phyloP scores from a whole-genome alignment of 352 stramenopile species.

The Globisporangium sylvaticum region DNA sequence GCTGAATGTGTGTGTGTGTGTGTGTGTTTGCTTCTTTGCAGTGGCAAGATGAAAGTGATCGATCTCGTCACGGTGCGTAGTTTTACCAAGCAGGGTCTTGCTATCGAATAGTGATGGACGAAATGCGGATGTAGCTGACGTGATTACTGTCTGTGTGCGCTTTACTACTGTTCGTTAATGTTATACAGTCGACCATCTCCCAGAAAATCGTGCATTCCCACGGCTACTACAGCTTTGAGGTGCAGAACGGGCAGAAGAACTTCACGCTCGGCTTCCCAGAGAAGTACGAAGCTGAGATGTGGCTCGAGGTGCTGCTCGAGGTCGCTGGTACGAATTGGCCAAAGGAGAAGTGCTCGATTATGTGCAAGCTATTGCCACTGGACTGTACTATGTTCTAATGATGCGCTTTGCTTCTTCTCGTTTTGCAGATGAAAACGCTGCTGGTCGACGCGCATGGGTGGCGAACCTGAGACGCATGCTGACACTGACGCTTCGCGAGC shows the following conservation, averaged over 20 bases:
- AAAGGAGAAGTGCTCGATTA: not conserved
- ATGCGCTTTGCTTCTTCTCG: not conserved
- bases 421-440: slow-evolving; percentile 60
- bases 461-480: slow-evolving; percentile 50
- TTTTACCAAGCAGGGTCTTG: not conserved
- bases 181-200: slow-evolving; percentile 36
- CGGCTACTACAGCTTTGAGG: slow-evolving; percentile 61
- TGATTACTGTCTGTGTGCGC: not conserved
- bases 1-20: not conserved
- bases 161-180: not conserved
- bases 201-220: slow-evolving; percentile 30
- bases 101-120: not conserved
- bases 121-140: not conserved
- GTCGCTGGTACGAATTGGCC: slow-evolving; percentile 28
- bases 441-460: slow-evolving; percentile 62
- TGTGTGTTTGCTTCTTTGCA: slow-evolving; percentile 8
- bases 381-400: not conserved
- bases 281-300: slow-evolving; percentile 38
- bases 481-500: slow-evolving; percentile 43
- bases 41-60: slow-evolving; percentile 52
- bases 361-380: not conserved
- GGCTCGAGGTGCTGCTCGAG: slow-evolving; percentile 66
- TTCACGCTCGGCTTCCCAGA: slow-evolving; percentile 51
- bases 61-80: slow-evolving; percentile 62
- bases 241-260: slow-evolving; percentile 36